Base-by-base conservation (phyloP, 805 yeast species). In the Wickerhamiella spandovensis region DNA sequence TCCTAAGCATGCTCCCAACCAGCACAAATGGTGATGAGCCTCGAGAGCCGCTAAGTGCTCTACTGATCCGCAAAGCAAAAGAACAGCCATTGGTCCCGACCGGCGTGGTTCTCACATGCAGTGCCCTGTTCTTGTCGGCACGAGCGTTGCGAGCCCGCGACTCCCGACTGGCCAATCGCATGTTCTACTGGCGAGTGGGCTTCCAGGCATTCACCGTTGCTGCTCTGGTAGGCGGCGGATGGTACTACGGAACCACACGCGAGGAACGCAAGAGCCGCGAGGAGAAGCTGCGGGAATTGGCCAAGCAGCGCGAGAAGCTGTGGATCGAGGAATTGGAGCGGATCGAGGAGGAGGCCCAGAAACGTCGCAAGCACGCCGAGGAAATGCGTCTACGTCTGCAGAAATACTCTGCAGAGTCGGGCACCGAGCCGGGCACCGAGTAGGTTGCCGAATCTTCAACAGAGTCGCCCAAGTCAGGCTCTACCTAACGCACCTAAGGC, bases 21-120 rank as follows among this genome's bases (percentile, higher is more conserved):
- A 48, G 52, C 24, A 51, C 53, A 17, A 52, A 43, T 23, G 50
- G 54, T 5, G 50, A 46, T 18, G 46, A 54, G 52, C 50, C 51
- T 6, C 32, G 47, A 22, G 61, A 59, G 52, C 53, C 60, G 18
- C 52, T 60, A 38, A 48, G 52, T 15, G 54, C 58, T 43, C 55
- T 54, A 43, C 53, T 66, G 20, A 37, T 58, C 23, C 57, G 64
- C 24, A 66, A 83, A 58, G 79, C 84, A 53, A 84, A 81, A 61
- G 83, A 87, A 65, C 95, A 89, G 62, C 97, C 97, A 1, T 68
- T 84, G 10, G 96, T 89, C 1, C 96, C 97, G 1, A 50, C 87
- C 5, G 96, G 96, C 1, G 73, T 84, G 15, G 61, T 83, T 3
- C 77, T 82, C 45, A 89, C 97, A 2, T 76, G 84, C 8, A 84